Evolutionary conservation across 768 basidiomycete genomes (phyloP), one percentile per base, ranked within the genome.

Genomic region (Phaeolepiota aurea): DNA sequence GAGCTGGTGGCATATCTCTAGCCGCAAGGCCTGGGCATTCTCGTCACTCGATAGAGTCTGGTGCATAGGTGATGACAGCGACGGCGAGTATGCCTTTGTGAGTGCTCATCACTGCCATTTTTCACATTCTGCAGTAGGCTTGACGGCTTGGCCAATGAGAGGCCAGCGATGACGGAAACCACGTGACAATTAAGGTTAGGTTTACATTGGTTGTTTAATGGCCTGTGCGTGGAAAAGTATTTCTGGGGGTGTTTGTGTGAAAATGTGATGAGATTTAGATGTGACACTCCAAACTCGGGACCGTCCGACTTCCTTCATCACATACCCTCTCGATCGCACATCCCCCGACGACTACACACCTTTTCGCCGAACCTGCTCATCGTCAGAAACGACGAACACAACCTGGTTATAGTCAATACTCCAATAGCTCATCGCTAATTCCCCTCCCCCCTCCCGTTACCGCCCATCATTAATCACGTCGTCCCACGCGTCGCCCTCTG

Each of bases 321-420:
- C 66, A 68, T 65, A 67, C 65, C 58, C 64, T 61, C 65, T 66
- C 64, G 65, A 64, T 66, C 65, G 61, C 57, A 57, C 59, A 57
- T 60, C 52, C 62, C 55, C 54, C 56, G 54, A 50, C 47, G 45
- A 44, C 46, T 46, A 49, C 46, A 41, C 52, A 40, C 46, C 49
- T 42, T 44, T 43, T 40, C 41, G 47, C 53, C 45, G 43, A 38
- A 38, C 38, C 31, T 38, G 23, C 32, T 14, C 55, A 46, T 52
- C 56, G 45, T 46, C 52, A 39, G 48, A 51, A 37, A 50, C 52
- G 48, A 53, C 55, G 49, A 39, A 41, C 38, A 38, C 51, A 40
- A 37, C 47, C n/a, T 16, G 7, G 7, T 49, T 44, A 45, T 45
- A 42, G 43, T 35, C 45, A 42, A 42, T 20, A 40, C 34, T 30